Conservation (phyloP, 2,329 filamentous ascomycete genomes). For the Dryadomyces quercivorus region DNA sequence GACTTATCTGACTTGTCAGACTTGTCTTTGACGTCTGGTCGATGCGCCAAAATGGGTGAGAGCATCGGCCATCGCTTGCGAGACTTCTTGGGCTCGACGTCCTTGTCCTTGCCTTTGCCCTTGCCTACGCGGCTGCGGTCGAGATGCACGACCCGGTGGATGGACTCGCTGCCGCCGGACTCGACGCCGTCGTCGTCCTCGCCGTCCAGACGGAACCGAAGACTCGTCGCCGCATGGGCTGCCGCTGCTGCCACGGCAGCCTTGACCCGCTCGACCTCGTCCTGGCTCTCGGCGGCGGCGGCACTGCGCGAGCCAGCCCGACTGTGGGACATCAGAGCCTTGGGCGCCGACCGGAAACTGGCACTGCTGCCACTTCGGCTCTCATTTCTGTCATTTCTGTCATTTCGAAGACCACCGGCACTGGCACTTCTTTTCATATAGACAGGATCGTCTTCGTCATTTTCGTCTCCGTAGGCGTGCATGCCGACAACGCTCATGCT, state of each 20-base stretch:
- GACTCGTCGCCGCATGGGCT: background rate
- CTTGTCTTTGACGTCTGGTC: background rate
- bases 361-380: too few relatives aligned
- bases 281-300: background rate
- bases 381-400: background rate
- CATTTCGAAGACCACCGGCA: too few relatives aligned
- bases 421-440: background rate
- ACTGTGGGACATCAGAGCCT: background rate
- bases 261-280: constrained; percentile 34
- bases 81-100: background rate
- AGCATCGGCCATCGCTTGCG: constrained; percentile 12
- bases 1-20: too few relatives aligned
- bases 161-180: background rate
- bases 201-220: constrained; percentile 3
- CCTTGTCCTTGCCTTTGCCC: background rate
- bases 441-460: background rate
- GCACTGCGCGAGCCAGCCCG: too few relatives aligned
- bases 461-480: background rate
- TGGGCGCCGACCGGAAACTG: background rate
- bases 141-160: background rate
- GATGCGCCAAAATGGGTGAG: constrained; percentile 22
- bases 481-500: background rate
- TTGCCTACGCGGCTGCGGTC: background rate
- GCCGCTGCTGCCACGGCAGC: constrained; percentile 25
- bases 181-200: background rate